Conservation (phyloP, 2,329 filamentous ascomycete genomes). For the Diplodia corticola region DNA sequence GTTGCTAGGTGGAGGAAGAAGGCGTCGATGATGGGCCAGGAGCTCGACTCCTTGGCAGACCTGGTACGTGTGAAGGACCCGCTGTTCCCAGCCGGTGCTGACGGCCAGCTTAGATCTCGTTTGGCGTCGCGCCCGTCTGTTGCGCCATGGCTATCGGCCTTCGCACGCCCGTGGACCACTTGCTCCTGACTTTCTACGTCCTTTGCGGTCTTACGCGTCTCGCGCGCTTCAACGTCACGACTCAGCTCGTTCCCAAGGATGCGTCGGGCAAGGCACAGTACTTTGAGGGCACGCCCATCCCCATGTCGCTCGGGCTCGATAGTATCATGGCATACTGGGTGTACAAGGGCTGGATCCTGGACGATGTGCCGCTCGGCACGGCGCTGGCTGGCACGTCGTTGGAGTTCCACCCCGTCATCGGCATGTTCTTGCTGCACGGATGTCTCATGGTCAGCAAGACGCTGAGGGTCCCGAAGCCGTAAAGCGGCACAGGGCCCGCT, state of each 20-base stretch:
- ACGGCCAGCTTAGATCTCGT: slow-evolving; percentile 71
- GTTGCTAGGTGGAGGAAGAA: slow-evolving; percentile 96
- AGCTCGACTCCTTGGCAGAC: slow-evolving; percentile 93
- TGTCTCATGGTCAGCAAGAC: slow-evolving; percentile 95
- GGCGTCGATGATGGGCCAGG: slow-evolving; percentile 96
- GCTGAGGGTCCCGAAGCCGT: slow-evolving; percentile 89
- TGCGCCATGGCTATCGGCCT: slow-evolving; percentile 87
- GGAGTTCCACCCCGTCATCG: slow-evolving; percentile 81
- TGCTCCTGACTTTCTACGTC: slow-evolving; percentile 84
- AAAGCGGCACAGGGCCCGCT: not conserved
- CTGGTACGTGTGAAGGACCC: slow-evolving; percentile 60
- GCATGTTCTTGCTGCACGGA: slow-evolving; percentile 83
- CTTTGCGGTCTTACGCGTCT: slow-evolving; percentile 91
- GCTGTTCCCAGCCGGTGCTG: not conserved
- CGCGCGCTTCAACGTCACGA: slow-evolving; percentile 97
- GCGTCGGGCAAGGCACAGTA: slow-evolving; percentile 87
- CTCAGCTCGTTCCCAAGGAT: slow-evolving; percentile 86
- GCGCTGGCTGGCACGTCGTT: slow-evolving; percentile 65
- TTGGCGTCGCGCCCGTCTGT: slow-evolving; percentile 85
- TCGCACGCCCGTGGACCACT: slow-evolving; percentile 78
- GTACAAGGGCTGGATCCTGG: slow-evolving; percentile 74
- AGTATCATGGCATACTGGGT: slow-evolving; percentile 89
- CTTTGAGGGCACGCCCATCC: slow-evolving; percentile 96
- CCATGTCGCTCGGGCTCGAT: slow-evolving; percentile 80
- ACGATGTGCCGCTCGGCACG: slow-evolving; percentile 74